These are phyloP conservation scores for Cynanchum wilfordii DNA, from an alignment of 257 asterid genomes.

Conservation along the genomic window DNA sequence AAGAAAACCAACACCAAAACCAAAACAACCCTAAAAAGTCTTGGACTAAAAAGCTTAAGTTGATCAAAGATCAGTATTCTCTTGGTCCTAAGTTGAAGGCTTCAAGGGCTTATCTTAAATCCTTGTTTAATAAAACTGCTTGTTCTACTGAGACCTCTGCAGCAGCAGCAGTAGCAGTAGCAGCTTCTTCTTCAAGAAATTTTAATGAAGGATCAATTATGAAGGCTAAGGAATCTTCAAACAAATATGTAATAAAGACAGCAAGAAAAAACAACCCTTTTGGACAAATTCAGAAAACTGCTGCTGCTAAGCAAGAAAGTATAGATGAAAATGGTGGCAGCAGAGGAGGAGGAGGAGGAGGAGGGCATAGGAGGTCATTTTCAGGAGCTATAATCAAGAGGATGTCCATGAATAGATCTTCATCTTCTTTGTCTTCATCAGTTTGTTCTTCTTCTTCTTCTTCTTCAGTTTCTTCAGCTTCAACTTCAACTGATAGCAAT, in stretches of 20 bases:
- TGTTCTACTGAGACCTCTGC: constrained; percentile 41
- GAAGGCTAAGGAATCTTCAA: constrained; percentile 17
- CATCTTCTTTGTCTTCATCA: constrained; percentile 25
- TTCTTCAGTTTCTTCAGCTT: constrained; percentile 26
- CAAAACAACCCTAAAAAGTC: constrained; percentile 29
- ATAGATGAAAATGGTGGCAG: constrained; percentile 15
- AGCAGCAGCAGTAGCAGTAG: constrained; percentile 23
- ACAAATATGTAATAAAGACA: constrained; percentile 18
- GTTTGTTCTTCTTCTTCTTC: constrained; percentile 25
- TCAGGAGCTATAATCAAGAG: constrained; percentile 59
- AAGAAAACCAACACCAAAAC: background rate
- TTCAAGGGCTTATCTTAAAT: constrained; percentile 53
- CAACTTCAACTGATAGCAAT: constrained; percentile 28
- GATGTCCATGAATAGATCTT: constrained; percentile 39
- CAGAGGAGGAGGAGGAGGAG: constrained; percentile 37
- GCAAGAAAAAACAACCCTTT: constrained; percentile 28
- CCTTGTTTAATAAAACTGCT: constrained; percentile 59
- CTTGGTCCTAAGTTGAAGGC: constrained; percentile 50
- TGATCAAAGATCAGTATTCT: constrained; percentile 31
- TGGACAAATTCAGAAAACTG: constrained; percentile 43
- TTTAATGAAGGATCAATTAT: constrained; percentile 20
- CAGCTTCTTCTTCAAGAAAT: constrained; percentile 4
- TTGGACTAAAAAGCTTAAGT: constrained; percentile 44
- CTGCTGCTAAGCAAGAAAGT: constrained; percentile 2
- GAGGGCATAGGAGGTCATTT: constrained; percentile 66